These are phyloP conservation scores for Microstegium vimineum DNA, from an alignment of 176 grass and related monocot genomes.

Conservation along the genomic window DNA sequence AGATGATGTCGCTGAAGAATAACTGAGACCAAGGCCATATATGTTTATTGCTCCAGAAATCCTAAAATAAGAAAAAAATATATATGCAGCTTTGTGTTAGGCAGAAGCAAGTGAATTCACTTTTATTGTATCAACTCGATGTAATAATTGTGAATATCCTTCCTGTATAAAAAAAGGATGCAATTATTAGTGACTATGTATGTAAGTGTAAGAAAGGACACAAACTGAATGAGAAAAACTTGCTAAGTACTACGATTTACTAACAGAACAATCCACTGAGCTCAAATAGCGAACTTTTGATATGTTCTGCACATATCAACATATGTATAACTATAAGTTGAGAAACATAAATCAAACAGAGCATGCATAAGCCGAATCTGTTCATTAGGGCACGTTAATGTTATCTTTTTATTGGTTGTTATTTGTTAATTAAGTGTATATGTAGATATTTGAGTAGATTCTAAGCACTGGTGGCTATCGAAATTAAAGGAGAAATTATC, in stretches of 20 bases:
- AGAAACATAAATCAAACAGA: neutral
- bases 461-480: neutral
- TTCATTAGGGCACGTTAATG: neutral
- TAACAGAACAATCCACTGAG: neutral
- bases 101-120: neutral
- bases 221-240: neutral
- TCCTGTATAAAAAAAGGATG: neutral
- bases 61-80: neutral
- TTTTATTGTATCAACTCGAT: neutral
- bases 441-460: neutral
- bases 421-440: neutral
- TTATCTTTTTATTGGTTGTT: neutral
- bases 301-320: neutral
- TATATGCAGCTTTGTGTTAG: neutral
- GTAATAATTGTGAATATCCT: neutral
- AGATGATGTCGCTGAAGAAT: conserved; percentile 40
- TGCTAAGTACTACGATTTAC: neutral
- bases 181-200: neutral
- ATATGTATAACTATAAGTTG: neutral
- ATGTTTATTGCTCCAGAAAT: conserved; percentile 37
- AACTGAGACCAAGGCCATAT: conserved; percentile 35
- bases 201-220: neutral
- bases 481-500: neutral
- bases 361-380: neutral
- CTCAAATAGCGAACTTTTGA: neutral